Conservation (phyloP, 1,284 basidiomycete genomes). For the Leccinum fallax region DNA sequence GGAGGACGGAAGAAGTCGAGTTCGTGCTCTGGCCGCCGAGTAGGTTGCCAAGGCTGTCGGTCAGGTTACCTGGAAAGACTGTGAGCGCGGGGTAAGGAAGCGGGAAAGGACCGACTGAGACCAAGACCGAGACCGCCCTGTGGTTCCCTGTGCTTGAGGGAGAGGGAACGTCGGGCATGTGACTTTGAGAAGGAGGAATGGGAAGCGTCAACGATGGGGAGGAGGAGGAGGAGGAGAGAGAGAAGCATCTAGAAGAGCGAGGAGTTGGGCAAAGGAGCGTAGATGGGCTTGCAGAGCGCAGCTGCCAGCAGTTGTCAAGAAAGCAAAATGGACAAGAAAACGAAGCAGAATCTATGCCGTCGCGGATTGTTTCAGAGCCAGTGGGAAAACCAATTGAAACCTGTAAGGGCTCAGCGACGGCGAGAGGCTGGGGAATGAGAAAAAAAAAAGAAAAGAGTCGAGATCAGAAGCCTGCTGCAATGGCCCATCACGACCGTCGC, state of each 20-base stretch:
- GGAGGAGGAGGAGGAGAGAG: slow-evolving; percentile 29
- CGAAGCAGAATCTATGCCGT: not conserved
- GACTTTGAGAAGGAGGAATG: slow-evolving; percentile 41
- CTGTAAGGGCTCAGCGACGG: not conserved
- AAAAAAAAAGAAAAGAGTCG: too few species aligned
- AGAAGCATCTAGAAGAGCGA: slow-evolving; percentile 23
- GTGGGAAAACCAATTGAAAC: not conserved
- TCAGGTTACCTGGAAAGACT: slow-evolving; percentile 1
- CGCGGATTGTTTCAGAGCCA: not conserved
- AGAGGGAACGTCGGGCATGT: slow-evolving; percentile 43
- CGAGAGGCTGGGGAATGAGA: not conserved
- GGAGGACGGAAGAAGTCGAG: slow-evolving; percentile 17
- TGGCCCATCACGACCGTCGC: too few species aligned
- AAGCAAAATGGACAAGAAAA: not conserved
- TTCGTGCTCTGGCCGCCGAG: not conserved
- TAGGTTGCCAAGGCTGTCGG: not conserved
- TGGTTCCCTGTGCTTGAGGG: slow-evolving; percentile 35
- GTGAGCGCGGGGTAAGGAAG: not conserved
- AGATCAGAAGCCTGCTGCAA: too few species aligned
- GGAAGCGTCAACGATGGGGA: slow-evolving; percentile 33
- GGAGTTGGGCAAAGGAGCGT: slow-evolving; percentile 27
- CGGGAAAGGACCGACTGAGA: slow-evolving; percentile 16
- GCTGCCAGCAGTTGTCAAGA: slow-evolving; percentile 1
- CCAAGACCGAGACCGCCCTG: slow-evolving; percentile 10
- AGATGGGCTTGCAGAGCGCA: slow-evolving; percentile 2